Conservation (phyloP, 2,329 filamentous ascomycete species). For the Alternaria burnsii region DNA sequence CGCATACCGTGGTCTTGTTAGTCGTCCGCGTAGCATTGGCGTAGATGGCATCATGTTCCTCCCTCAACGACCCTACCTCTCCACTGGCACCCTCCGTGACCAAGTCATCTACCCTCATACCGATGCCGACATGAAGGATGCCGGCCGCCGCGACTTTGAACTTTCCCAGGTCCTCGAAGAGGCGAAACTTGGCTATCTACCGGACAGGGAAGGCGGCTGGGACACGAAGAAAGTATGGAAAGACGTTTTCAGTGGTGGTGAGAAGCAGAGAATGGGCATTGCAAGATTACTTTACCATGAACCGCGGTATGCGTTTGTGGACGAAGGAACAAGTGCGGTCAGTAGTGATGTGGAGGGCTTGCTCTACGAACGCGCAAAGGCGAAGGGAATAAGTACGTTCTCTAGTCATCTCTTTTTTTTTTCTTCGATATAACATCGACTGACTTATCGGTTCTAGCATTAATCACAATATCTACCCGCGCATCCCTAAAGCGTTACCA, state of each 20-base stretch:
- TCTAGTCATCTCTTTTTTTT: not conserved
- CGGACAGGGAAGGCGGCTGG: conserved; percentile 93
- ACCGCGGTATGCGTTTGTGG: conserved; percentile 90
- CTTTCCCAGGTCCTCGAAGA: conserved; percentile 81
- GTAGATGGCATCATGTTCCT: conserved; percentile 98
- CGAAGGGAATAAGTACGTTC: conserved; percentile 85
- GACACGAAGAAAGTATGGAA: conserved; percentile 98
- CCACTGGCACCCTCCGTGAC: conserved; percentile 89
- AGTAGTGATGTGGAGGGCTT: conserved; percentile 93
- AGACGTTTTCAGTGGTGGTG: conserved; percentile 93
- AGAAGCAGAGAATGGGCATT: conserved; percentile 95
- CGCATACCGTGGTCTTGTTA: conserved; percentile 90
- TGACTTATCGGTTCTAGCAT: conserved; percentile 59
- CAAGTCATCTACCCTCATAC: conserved; percentile 98
- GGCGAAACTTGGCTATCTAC: conserved; percentile 86
- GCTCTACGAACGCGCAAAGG: conserved; percentile 91
- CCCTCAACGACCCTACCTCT: conserved; percentile 91
- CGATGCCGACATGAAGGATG: conserved; percentile 89
- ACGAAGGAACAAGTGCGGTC: conserved; percentile 94
- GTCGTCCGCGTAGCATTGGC: conserved; percentile 79
- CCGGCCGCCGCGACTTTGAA: conserved; percentile 78
- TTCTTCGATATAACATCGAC: not conserved
- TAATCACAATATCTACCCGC: conserved; percentile 95
- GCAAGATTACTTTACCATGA: conserved; percentile 93
- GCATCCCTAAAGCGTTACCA: conserved; percentile 96